Conservation (phyloP, 345 rosid genomes). For the Gossypium bickii region DNA sequence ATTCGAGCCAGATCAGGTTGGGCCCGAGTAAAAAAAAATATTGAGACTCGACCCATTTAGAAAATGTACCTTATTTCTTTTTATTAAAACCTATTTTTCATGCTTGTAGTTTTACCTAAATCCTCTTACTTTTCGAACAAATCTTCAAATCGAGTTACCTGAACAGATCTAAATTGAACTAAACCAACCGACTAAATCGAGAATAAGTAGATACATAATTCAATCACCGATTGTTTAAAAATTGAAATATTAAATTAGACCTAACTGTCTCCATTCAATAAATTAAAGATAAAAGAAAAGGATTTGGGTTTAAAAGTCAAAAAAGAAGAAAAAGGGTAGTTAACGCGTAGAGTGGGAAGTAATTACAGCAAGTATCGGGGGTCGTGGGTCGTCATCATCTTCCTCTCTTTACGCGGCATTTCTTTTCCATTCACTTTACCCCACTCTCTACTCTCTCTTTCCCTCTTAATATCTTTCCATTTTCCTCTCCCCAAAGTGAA, state of each 20-base stretch:
- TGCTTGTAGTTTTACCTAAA: too few species aligned
- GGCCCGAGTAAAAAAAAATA: too few species aligned
- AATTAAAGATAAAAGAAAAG: neutral
- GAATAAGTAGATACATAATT: too few species aligned
- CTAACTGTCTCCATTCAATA: too few species aligned
- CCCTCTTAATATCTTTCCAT: neutral
- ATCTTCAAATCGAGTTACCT: fast-evolving
- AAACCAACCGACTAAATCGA: too few species aligned
- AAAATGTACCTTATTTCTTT: too few species aligned
- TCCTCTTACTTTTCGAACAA: fast-evolving
- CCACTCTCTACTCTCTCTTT: neutral
- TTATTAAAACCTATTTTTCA: too few species aligned
- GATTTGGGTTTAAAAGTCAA: neutral
- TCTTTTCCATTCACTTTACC: constrained; percentile 9
- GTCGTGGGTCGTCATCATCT: constrained; percentile 26
- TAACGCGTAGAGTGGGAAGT: constrained; percentile 46
- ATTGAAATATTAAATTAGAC: too few species aligned
- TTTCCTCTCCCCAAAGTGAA: neutral
- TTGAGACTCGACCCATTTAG: too few species aligned
- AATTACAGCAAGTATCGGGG: constrained; percentile 6
- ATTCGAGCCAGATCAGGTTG: too few species aligned
- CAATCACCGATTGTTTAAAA: too few species aligned
- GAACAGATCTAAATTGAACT: fast-evolving
- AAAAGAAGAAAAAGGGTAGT: neutral
- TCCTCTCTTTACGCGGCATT: constrained; percentile 48